Conservation (phyloP, 306 rosid genomes). For the Benincasa hispida region DNA sequence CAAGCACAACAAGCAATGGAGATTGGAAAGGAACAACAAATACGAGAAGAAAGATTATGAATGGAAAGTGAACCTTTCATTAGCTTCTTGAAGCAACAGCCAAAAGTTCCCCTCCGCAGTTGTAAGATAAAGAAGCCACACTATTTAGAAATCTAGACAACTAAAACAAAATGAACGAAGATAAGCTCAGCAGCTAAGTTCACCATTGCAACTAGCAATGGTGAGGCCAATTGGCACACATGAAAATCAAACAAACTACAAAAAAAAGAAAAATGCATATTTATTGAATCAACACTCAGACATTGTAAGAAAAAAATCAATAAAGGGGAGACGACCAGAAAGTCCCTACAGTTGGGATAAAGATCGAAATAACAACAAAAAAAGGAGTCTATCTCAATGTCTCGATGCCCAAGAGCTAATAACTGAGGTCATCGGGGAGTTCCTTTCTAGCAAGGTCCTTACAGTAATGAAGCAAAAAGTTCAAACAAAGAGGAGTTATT, state of each 20-base stretch:
- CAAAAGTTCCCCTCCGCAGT: constrained; percentile 50
- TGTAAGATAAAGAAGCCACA: constrained; percentile 60
- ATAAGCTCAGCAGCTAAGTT: constrained; percentile 5
- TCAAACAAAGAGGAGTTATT: too few relatives aligned
- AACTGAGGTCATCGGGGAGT: too few relatives aligned
- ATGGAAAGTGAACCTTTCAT: constrained; percentile 38
- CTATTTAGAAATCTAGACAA: constrained; percentile 61
- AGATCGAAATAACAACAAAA: too few relatives aligned
- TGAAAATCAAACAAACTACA: not conserved
- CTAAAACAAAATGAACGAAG: constrained; percentile 16
- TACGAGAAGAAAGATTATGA: not conserved
- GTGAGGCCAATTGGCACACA: not conserved
- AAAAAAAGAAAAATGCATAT: not conserved
- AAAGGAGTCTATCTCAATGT: too few relatives aligned
- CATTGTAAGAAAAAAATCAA: not conserved
- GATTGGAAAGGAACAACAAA: not conserved
- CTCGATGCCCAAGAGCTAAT: too few relatives aligned
- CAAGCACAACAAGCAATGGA: not conserved
- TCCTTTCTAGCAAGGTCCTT: too few relatives aligned
- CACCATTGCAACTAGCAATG: not conserved
- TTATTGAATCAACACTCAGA: not conserved
- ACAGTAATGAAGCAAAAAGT: too few relatives aligned
- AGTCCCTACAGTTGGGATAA: too few relatives aligned
- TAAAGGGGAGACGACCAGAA: too few relatives aligned
- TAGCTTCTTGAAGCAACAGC: constrained; percentile 88